phyloP scores from a whole-genome alignment of 139 green algal species.

The Haematococcus sp. region DNA sequence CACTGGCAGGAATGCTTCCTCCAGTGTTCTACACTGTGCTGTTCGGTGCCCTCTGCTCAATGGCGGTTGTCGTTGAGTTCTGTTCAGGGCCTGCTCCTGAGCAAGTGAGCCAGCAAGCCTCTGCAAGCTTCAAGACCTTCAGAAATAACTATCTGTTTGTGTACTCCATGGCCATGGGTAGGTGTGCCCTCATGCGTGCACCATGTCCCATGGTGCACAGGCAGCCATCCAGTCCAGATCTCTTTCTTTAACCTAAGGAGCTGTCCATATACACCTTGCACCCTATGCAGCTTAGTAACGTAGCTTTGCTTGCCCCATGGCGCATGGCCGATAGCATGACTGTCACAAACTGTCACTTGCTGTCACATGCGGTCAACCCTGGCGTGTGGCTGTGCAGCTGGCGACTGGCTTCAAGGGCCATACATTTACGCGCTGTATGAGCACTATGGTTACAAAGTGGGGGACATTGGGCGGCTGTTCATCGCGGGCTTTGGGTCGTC shows the following conservation, averaged over 20 bases:
- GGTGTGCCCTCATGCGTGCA: constrained; percentile 9
- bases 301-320: too few species aligned
- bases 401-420: constrained; percentile 96
- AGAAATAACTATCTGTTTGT: constrained; percentile 93
- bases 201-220: too few species aligned
- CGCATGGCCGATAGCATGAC: too few species aligned
- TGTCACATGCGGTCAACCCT: neutral
- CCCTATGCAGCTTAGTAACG: too few species aligned
- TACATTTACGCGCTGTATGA: constrained; percentile 98
- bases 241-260: too few species aligned
- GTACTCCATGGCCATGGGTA: constrained; percentile 96
- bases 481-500: constrained; percentile 96
- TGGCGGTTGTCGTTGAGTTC: neutral
- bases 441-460: constrained; percentile 82
- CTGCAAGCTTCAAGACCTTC: constrained; percentile 70
- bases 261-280: too few species aligned
- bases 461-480: constrained; percentile 94
- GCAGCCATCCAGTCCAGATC: too few species aligned
- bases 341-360: neutral
- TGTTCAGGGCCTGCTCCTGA: neutral
- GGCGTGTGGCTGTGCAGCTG: constrained; percentile 50
- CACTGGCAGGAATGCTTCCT: too few species aligned
- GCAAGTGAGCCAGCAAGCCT: neutral
- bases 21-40: neutral
- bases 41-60: neutral